Conservation (phyloP, 2,329 filamentous ascomycete species). For the Xylaria arbuscula region DNA sequence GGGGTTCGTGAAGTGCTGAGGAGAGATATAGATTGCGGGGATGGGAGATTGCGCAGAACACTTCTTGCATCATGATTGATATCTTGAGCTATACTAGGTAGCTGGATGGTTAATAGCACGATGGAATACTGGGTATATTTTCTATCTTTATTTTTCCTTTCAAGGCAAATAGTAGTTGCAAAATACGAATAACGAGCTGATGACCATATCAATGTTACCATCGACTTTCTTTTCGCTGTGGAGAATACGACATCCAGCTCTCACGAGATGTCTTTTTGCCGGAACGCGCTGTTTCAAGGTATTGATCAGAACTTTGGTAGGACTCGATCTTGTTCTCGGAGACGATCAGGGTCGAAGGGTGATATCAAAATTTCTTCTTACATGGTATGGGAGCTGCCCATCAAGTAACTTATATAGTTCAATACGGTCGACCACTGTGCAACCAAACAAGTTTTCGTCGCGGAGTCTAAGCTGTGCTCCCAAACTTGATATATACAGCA, state of each 20-base stretch:
- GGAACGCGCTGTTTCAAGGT: background rate
- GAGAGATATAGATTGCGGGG: background rate
- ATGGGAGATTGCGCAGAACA: background rate
- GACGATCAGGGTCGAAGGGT: background rate
- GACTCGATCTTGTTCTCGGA: background rate
- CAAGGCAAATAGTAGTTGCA: background rate
- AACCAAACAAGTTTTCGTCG: background rate
- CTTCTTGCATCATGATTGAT: background rate
- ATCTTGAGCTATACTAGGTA: background rate
- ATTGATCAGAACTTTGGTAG: background rate
- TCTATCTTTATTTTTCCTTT: background rate
- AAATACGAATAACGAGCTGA: background rate
- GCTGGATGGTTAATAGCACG: background rate
- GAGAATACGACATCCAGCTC: slow-evolving; percentile 1
- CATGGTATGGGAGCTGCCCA: too few relatives aligned
- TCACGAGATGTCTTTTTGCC: background rate
- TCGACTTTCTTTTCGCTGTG: background rate
- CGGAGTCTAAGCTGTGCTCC: background rate
- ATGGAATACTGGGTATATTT: background rate
- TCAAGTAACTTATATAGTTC: too few relatives aligned
- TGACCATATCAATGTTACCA: background rate
- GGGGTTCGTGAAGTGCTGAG: background rate
- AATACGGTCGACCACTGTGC: too few relatives aligned
- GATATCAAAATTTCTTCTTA: too few relatives aligned
- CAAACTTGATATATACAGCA: background rate